phyloP scores from a whole-genome alignment of 352 stramenopile species.

The Phytophthora uliginosa region DNA sequence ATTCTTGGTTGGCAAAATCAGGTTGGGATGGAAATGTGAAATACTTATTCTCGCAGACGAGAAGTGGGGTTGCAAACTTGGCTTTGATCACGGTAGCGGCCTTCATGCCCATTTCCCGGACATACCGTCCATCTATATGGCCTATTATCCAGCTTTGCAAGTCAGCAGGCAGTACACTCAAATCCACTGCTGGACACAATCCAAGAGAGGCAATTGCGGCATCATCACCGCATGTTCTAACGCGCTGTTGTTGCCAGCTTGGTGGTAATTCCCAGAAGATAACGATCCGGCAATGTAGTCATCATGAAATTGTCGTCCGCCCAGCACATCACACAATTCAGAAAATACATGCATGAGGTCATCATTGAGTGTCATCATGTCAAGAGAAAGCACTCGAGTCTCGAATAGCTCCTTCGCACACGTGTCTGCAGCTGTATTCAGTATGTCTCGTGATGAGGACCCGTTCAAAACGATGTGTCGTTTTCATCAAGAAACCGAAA shows the following conservation, averaged over 20 bases:
- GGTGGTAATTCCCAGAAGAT: background rate
- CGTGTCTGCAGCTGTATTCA: conserved; percentile 23
- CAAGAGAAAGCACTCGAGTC: conserved; percentile 38
- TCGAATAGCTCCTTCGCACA: conserved; percentile 26
- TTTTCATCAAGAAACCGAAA: conserved; percentile 16
- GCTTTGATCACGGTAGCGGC: conserved; percentile 17
- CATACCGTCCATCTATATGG: background rate
- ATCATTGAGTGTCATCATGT: conserved; percentile 40
- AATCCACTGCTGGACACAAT: background rate
- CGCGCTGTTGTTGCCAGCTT: background rate
- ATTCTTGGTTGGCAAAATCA: conserved; percentile 33
- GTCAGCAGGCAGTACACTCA: background rate
- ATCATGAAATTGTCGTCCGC: background rate
- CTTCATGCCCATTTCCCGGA: background rate
- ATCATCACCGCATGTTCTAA: background rate
- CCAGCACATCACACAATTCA: conserved; percentile 31
- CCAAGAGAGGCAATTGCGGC: background rate
- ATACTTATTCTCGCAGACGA: conserved; percentile 11
- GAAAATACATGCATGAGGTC: conserved; percentile 40
- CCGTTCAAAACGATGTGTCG: conserved; percentile 14
- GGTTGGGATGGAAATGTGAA: conserved; percentile 20
- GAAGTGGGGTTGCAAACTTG: conserved; percentile 18
- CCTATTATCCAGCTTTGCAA: background rate
- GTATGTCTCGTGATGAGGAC: conserved; percentile 10
- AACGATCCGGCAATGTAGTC: no score